Evolutionary conservation across 2,329 filamentous ascomycete genomes (phyloP).

Genomic region (Ceratocystis eucalypticola): DNA sequence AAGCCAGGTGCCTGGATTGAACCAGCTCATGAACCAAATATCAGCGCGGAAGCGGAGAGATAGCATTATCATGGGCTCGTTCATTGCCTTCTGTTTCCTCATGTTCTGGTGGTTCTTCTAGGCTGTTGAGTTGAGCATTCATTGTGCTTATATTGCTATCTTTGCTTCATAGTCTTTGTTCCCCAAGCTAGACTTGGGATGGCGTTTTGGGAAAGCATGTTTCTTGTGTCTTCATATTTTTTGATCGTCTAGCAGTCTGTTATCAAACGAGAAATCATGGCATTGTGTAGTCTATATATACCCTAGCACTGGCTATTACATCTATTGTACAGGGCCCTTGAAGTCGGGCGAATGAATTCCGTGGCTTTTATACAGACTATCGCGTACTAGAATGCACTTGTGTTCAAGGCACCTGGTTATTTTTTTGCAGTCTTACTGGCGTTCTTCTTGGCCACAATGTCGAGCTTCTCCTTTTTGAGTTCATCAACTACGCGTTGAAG

Average conservation of each 20-base stretch:
- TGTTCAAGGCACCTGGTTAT: background rate
- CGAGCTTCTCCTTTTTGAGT: constrained; percentile 29
- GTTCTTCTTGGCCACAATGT: constrained; percentile 22
- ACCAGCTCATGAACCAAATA: constrained; percentile 81
- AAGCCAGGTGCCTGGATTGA: constrained; percentile 83
- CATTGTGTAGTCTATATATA: background rate
- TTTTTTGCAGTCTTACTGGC: background rate
- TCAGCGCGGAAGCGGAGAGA: constrained; percentile 90
- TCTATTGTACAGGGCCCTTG: constrained; percentile 1
- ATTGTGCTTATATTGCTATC: background rate
- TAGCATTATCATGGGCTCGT: constrained; percentile 79
- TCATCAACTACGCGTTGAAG: constrained; percentile 50
- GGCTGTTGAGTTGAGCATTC: background rate
- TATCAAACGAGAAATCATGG: background rate
- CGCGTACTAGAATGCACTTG: constrained; percentile 13
- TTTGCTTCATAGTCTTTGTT: constrained; percentile 24
- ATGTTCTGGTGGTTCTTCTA: constrained; percentile 59
- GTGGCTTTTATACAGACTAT: constrained; percentile 6
- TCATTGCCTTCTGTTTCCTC: constrained; percentile 86
- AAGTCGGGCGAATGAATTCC: background rate
- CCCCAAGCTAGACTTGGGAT: constrained; percentile 24
- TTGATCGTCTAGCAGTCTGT: constrained; percentile 4
- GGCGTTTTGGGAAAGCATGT: constrained; percentile 17
- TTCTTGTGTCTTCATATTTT: background rate
- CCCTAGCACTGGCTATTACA: background rate